Base-by-base conservation (phyloP, 768 basidiomycete species). In the Suillus fuscotomentosus region DNA sequence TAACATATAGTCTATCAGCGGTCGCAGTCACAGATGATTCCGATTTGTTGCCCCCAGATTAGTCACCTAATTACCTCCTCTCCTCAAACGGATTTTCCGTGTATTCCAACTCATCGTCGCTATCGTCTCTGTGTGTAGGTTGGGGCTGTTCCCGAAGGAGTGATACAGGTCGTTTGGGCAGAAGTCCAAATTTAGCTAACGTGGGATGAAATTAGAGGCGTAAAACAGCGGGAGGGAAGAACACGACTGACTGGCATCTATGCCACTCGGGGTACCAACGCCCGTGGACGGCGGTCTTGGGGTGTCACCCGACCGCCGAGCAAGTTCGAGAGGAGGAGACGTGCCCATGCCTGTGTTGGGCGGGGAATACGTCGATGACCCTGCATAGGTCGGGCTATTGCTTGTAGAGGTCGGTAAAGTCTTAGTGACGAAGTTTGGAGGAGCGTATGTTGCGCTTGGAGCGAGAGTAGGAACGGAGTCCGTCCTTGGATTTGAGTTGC, bases 21-120 rank as follows among this genome's bases (percentile, higher is more conserved):
- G 36, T 55, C 36, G 34, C 54, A 22, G 34, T 56, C 36, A 56
- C n/a, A 38, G 14, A 38, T 13, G n/a, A 56, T 56, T n/a, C 36
- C 22, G 13, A 22, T 39, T 36, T 8, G 22, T 56, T 15, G 38
- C 8, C 22, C 22, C 55, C 55, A 56, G 3, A 15, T 3, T 14
- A 15, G 4, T 36, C 14, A 38, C 36, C n/a, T 13, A 5, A 54
- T 74, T 60, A 70, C 24, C 7, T 39, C 22, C 39, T 66, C 45
- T 90, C 88, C 63, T 91, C 89, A 65, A 92, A 92, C 42, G 90
- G 90, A 69, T 86, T 90, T 81, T 90, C 88, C 4, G 84, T 82
- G 73, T 89, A 91, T 73, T 90, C 90, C 68, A 89, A 70, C n/a
- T 84, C 87, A 62, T 87, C 86, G 8, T 82, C 78, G 48, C 81